These are phyloP conservation scores for Kernera saxatilis DNA, from an alignment of 345 rosid genomes.

Conservation along the genomic window DNA sequence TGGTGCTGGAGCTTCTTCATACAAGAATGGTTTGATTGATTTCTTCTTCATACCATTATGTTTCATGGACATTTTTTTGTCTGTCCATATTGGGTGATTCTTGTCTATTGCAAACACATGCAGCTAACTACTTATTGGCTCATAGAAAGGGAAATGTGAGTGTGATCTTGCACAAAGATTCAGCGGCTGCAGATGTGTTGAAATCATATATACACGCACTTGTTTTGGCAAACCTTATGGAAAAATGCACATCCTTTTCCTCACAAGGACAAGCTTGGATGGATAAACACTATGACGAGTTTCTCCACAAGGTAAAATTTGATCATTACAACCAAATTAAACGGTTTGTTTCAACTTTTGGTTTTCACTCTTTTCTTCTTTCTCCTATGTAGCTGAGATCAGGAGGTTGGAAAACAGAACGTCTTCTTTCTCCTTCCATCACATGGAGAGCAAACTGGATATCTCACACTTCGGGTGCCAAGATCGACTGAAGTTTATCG, in stretches of 20 bases:
- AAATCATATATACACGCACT: conserved; percentile 72
- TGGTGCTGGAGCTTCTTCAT: conserved; percentile 25
- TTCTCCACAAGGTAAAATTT: conserved; percentile 56
- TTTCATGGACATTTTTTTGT: background rate
- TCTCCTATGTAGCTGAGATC: conserved; percentile 47
- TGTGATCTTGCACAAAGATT: conserved; percentile 58
- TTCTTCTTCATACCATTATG: conserved; percentile 1
- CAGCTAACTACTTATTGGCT: conserved; percentile 64
- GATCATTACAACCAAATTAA: background rate
- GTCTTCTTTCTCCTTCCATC: conserved; percentile 68
- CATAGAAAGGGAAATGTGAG: conserved; percentile 44
- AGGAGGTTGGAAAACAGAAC: conserved; percentile 80
- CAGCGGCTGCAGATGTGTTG: conserved; percentile 57
- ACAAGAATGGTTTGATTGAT: conserved; percentile 17
- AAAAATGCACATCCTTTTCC: conserved; percentile 18
- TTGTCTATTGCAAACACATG: background rate
- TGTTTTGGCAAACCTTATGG: conserved; percentile 40
- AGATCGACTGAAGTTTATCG: conserved; percentile 41
- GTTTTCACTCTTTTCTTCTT: background rate
- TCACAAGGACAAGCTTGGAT: conserved; percentile 71
- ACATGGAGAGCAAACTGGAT: conserved; percentile 82
- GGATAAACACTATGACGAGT: conserved; percentile 54
- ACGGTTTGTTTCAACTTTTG: background rate
- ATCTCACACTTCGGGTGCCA: conserved; percentile 32
- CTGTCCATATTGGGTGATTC: background rate